Conservation (phyloP, 345 rosid genomes). For the Citrus trifoliata region DNA sequence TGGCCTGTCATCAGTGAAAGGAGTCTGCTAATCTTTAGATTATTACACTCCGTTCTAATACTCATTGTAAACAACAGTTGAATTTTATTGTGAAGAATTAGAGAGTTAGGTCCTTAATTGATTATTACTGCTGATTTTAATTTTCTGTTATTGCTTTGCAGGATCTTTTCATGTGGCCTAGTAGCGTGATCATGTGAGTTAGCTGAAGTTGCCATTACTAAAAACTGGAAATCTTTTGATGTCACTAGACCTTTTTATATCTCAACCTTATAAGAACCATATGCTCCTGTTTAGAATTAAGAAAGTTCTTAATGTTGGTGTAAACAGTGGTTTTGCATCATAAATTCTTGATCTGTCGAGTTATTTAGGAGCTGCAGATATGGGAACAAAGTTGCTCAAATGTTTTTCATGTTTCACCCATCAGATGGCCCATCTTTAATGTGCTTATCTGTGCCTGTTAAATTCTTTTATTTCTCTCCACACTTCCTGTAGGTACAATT, state of each 20-base stretch:
- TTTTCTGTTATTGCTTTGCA: neutral
- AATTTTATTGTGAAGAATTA: neutral
- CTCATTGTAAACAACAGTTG: neutral
- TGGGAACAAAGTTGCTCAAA: neutral
- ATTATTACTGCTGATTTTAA: neutral
- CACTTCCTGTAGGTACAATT: neutral
- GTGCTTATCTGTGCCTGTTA: neutral
- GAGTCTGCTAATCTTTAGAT: neutral
- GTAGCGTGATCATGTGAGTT: conserved; percentile 3
- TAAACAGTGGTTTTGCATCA: neutral
- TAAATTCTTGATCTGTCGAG: neutral
- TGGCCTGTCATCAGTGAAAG: neutral
- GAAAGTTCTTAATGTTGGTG: neutral
- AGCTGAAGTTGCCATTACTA: neutral
- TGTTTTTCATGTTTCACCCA: neutral
- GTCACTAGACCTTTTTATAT: neutral
- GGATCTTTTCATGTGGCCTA: neutral
- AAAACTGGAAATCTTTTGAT: neutral
- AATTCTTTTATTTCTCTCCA: neutral
- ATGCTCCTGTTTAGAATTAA: neutral
- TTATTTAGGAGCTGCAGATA: neutral
- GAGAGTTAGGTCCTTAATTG: neutral
- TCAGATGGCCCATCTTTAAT: neutral
- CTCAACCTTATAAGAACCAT: neutral
- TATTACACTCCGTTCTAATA: neutral